Evolutionary conservation across 75 land plant genomes (phyloP), one percentile per base, ranked within the genome.

Genomic region (Isoetes taiwanensis): DNA sequence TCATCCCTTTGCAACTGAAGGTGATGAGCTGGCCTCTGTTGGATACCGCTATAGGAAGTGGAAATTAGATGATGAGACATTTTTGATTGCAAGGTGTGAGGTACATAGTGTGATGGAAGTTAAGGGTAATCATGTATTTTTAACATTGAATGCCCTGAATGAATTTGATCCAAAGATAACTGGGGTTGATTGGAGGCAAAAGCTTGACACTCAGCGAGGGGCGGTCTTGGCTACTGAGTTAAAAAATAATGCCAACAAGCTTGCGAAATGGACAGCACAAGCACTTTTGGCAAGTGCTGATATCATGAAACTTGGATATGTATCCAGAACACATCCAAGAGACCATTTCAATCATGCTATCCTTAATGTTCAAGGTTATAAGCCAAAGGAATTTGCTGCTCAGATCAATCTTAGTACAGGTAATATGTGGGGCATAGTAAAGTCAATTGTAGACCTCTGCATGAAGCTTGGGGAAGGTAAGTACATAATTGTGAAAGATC

Each of bases 251-350:
- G 95, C 89, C 0, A 91, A 91, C 69, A 91, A 91, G 74, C 64
- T 91, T n/a, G 97, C 97, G 1, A 86, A 83, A 61, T 91, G 97
- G 97, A 91, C 97, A 27, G 94, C 97, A 0, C 97, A 91, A 54
- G 94, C 97, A 0, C 73, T 91, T 28, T 71, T 91, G 54, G 79
- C 81, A 4, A 70, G 80, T 52, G 94, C 97, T 0, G 94, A 91
- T 57, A 68, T 81, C 72, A 91, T 91, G 97, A 91, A 91, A 64
- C 64, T 91, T 21, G 97, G 97, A 0, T 91, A 86, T 64, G 97
- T 91, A 41, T 86, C 97, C 0, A 74, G 97, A 62, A 72, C 77
- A 40, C 97, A 91, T 66, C 94, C 97, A 0, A 61, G 94, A 23
- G 94, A 91, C 65, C 81, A 81, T 57, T 84, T 59, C 56, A 91